These are phyloP conservation scores for Diaporthe velutina DNA, from an alignment of 2,329 filamentous ascomycete species.

Conservation along the genomic window DNA sequence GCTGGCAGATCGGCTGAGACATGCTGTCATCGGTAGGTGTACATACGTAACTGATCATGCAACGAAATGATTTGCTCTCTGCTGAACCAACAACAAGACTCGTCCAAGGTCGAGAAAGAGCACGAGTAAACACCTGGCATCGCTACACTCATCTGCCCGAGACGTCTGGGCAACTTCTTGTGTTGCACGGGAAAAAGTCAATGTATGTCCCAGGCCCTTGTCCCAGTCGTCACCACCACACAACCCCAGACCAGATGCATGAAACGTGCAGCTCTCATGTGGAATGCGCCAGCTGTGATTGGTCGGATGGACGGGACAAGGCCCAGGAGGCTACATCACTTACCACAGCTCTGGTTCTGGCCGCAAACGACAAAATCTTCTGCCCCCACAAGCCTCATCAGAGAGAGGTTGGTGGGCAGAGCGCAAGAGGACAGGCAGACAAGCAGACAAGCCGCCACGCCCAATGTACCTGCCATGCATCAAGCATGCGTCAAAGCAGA, in stretches of 20 bases:
- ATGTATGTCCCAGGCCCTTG: slow-evolving; percentile 12
- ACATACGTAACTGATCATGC: slow-evolving; percentile 1
- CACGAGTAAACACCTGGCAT: neutral
- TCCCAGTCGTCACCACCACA: slow-evolving; percentile 28
- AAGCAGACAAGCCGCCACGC: neutral
- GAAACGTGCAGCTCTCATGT: slow-evolving; percentile 32
- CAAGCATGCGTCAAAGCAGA: neutral
- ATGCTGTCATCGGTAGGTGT: neutral
- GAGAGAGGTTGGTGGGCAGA: neutral
- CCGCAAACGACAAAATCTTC: slow-evolving; percentile 23
- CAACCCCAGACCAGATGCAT: slow-evolving; percentile 25
- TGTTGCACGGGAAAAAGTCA: slow-evolving; percentile 7
- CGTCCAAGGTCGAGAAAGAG: neutral
- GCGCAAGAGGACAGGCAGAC: neutral
- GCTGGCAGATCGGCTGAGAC: slow-evolving; percentile 20
- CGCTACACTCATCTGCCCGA: neutral
- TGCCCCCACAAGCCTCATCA: slow-evolving; percentile 25
- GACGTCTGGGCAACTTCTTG: slow-evolving; percentile 17
- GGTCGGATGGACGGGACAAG: neutral
- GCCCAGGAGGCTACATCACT: slow-evolving; percentile 30
- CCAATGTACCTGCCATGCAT: slow-evolving; percentile 9
- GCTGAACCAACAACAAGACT: neutral
- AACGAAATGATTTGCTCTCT: neutral
- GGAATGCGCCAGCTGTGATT: slow-evolving; percentile 22
- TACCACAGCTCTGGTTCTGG: slow-evolving; percentile 32